Evolutionary conservation across 805 yeast genomes (phyloP), one percentile per base, ranked within the genome.

Genomic region (Candida jianshihensis): DNA sequence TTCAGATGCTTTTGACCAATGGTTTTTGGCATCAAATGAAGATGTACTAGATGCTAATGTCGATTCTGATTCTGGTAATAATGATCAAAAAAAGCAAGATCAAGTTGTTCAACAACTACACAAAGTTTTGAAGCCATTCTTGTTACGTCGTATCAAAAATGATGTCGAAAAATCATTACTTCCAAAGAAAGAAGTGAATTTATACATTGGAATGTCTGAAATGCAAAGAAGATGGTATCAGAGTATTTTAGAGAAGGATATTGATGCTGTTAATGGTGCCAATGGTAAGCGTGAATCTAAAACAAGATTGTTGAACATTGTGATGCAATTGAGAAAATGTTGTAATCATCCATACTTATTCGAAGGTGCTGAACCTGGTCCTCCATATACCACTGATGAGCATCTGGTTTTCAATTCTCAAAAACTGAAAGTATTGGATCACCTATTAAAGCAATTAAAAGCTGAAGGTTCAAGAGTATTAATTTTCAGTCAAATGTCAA

Each of bases 321-420:
- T 82, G 33, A 83, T 83, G 94, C 94, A 83, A 56, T 64, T 83
- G 50, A 71, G 92, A 54, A 83, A 83, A 56, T 83, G 92, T 56
- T 83, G 90, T 61, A 83, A 83, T 49, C 94, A 83, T 60, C 94
- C 94, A 12, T 83, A 83, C 53, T 60, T 83, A 27, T 83, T 83
- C 50, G 92, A 83, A 55, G 94, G 94, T 30, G 92, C 90, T 1
- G 94, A 83, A 52, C 92, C 92, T 1, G 94, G 94, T 11, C 94
- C 94, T 15, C 94, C 94, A 17, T 83, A 66, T 49, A 83, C 92
- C 8, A 83, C 90, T 0, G 94, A 83, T 57, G 92, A 83, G 54
- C 94, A 83, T 61, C 66, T 83, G 54, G 78, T 83, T 24, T 80
- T 58, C 57, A 83, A 83, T 54, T 70, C 88, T 4, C 80, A 78